These are phyloP conservation scores for Oxytropis ochrocephala DNA, from an alignment of 306 rosid species.

Conservation along the genomic window DNA sequence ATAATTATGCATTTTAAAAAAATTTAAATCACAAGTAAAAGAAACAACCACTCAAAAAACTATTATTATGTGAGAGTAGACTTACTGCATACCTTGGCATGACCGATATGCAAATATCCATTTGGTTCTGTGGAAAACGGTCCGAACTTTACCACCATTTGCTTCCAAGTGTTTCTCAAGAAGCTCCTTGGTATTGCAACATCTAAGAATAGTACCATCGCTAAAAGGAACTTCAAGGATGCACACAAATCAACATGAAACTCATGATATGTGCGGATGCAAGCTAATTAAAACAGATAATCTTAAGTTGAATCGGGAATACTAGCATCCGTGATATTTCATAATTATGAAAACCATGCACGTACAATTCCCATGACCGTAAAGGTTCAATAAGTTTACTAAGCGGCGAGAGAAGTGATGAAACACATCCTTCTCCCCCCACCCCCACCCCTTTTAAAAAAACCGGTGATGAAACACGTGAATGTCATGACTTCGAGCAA, in stretches of 20 bases:
- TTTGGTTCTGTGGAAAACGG: slow-evolving; percentile 99
- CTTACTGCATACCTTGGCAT: slow-evolving; percentile 69
- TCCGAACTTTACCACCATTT: slow-evolving; percentile 59
- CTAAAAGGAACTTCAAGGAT: slow-evolving; percentile 88
- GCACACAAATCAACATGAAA: slow-evolving; percentile 55
- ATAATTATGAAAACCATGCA: slow-evolving; percentile 3
- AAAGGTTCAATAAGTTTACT: too few relatives aligned
- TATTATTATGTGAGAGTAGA: slow-evolving; percentile 1
- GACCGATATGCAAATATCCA: slow-evolving; percentile 97
- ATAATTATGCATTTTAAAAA: background rate
- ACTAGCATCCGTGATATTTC: background rate
- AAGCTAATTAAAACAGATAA: background rate
- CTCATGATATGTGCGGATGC: slow-evolving; percentile 8
- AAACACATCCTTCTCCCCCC: too few relatives aligned
- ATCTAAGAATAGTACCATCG: slow-evolving; percentile 28
- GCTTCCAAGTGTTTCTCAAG: too few relatives aligned
- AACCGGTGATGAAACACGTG: too few relatives aligned
- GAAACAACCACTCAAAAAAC: background rate
- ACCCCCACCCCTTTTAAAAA: too few relatives aligned
- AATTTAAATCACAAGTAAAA: background rate
- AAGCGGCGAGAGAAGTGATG: too few relatives aligned
- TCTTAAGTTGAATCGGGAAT: too few relatives aligned
- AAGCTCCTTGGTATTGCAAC: too few relatives aligned
- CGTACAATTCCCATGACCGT: too few relatives aligned
- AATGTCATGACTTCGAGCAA: too few relatives aligned